phyloP scores from a whole-genome alignment of 2,329 filamentous ascomycete genomes.

The Hortaea werneckii region DNA sequence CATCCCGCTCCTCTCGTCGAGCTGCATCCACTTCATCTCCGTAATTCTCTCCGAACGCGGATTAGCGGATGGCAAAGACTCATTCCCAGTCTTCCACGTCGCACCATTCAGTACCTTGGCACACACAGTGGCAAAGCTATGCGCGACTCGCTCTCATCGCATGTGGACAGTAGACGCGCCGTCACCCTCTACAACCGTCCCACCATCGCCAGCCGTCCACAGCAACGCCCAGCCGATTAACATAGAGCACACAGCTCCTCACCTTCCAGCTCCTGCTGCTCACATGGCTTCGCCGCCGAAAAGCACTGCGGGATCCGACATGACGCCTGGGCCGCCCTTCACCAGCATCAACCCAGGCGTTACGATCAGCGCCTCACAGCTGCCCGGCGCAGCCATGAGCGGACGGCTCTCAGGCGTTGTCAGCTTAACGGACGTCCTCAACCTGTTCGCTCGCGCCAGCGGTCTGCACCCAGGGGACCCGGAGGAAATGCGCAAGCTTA shows the following conservation, averaged over 20 bases:
- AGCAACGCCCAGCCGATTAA: constrained; percentile 7
- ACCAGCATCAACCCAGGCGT: constrained; percentile 39
- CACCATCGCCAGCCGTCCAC: constrained; percentile 39
- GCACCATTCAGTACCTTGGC: constrained; percentile 85
- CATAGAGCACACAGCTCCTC: constrained; percentile 3
- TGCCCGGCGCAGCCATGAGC: constrained; percentile 69
- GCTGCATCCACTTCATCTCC: constrained; percentile 92
- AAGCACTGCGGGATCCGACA: constrained; percentile 5
- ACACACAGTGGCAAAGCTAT: constrained; percentile 89
- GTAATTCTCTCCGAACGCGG: constrained; percentile 88
- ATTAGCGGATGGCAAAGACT: constrained; percentile 81
- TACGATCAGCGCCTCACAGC: constrained; percentile 57
- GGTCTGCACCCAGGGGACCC: constrained; percentile 77
- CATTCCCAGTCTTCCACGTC: constrained; percentile 93
- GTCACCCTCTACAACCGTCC: constrained; percentile 64
- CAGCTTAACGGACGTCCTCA: constrained; percentile 83
- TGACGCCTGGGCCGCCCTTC: constrained; percentile 30
- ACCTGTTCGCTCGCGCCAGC: constrained; percentile 76
- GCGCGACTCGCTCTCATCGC: constrained; percentile 80
- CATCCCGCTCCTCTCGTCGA: constrained; percentile 70
- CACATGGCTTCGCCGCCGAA: constrained; percentile 10
- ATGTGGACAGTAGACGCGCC: constrained; percentile 94
- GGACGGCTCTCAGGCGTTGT: constrained; percentile 83
- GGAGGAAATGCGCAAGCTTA: constrained; percentile 61
- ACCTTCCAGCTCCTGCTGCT: constrained; percentile 10